Evolutionary conservation across 1,284 basidiomycete species (phyloP).

Genomic region (Mycosarcoma maydis): DNA sequence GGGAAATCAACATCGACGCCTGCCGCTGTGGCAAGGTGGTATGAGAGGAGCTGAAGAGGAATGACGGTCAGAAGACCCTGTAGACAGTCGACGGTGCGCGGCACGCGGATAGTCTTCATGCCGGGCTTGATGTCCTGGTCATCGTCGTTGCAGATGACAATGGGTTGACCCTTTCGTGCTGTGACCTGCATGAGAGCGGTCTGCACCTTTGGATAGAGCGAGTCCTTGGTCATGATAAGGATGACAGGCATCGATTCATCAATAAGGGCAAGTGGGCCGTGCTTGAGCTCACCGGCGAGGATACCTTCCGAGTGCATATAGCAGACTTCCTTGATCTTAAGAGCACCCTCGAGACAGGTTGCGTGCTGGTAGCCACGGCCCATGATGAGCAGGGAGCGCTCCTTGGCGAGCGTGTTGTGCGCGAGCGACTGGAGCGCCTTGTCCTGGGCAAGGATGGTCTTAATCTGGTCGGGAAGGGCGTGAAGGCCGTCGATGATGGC

Average conservation of each 20-base stretch:
- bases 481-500: slow-evolving; percentile 95
- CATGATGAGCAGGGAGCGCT: slow-evolving; percentile 93
- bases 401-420: slow-evolving; percentile 78
- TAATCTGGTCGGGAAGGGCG: slow-evolving; percentile 87
- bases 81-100: slow-evolving; percentile 87
- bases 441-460: slow-evolving; percentile 85
- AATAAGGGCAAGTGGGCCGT: slow-evolving; percentile 94
- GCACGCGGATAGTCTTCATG: slow-evolving; percentile 81
- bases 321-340: slow-evolving; percentile 99
- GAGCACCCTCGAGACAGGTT: slow-evolving; percentile 95
- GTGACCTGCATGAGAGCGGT: slow-evolving; percentile 95
- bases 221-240: slow-evolving; percentile 99
- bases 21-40: slow-evolving; percentile 93
- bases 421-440: slow-evolving; percentile 83
- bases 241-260: slow-evolving; percentile 88
- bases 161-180: slow-evolving; percentile 90
- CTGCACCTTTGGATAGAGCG: slow-evolving; percentile 97
- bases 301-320: slow-evolving; percentile 73
- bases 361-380: slow-evolving; percentile 97
- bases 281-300: slow-evolving; percentile 97
- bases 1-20: slow-evolving; percentile 99
- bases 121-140: slow-evolving; percentile 80
- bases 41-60: slow-evolving; percentile 92
- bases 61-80: slow-evolving; percentile 97
- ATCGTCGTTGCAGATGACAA: slow-evolving; percentile 95